phyloP scores from a whole-genome alignment of 2,329 filamentous ascomycete genomes.

The Epichloe hybrida region DNA sequence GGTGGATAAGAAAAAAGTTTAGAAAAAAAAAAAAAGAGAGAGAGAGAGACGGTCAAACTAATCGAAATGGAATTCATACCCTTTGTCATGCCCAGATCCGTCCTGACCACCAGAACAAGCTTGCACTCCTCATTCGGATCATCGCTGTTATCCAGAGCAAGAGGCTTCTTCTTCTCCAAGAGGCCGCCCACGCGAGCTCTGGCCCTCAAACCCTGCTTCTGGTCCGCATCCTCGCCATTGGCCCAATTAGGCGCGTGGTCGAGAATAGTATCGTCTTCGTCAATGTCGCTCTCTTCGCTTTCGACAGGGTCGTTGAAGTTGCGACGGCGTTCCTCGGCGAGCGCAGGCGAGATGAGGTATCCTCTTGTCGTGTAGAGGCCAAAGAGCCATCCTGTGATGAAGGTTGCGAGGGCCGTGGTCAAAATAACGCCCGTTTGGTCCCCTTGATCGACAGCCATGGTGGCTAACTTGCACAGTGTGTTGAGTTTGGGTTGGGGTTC shows the following conservation, averaged over 20 bases:
- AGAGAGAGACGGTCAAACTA: no score
- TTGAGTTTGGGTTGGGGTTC: no score
- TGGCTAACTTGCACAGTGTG: not conserved
- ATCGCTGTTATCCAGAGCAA: constrained; percentile 18
- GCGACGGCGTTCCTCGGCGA: constrained; percentile 43
- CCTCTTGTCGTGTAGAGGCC: constrained; percentile 58
- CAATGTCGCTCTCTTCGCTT: constrained; percentile 55
- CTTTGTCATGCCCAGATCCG: constrained; percentile 94
- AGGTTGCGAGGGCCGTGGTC: constrained; percentile 59
- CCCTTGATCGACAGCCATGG: constrained; percentile 7
- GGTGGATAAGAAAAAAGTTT: not conserved
- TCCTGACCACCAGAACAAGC: constrained; percentile 80
- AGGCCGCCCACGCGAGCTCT: constrained; percentile 15
- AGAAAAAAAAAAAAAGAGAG: no score
- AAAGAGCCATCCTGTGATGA: constrained; percentile 67
- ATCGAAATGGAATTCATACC: constrained; percentile 38
- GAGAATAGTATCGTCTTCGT: constrained; percentile 43
- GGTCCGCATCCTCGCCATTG: constrained; percentile 47
- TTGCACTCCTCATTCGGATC: constrained; percentile 70
- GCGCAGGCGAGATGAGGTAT: constrained; percentile 42
- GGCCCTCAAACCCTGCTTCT: constrained; percentile 36
- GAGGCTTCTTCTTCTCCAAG: constrained; percentile 6
- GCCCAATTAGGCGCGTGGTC: constrained; percentile 57
- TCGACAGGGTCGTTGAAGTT: constrained; percentile 48
- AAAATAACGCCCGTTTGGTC: constrained; percentile 47